Evolutionary conservation across 1,284 basidiomycete genomes (phyloP).

Genomic region (Phellopilus nigrolimitatus): DNA sequence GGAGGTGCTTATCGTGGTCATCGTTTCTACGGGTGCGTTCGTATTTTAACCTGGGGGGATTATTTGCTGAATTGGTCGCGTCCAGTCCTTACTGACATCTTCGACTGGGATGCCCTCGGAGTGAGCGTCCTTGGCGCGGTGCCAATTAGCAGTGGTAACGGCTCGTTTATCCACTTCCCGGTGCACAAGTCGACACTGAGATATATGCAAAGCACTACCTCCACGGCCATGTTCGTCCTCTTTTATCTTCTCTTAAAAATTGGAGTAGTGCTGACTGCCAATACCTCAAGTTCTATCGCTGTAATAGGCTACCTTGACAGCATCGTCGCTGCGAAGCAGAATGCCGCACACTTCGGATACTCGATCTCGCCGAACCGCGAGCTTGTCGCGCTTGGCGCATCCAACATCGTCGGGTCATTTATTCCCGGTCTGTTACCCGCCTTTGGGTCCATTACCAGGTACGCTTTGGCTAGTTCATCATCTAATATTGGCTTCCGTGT

Average conservation of each 20-base stretch:
- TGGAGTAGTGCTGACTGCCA: conserved; percentile 11
- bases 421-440: conserved; percentile 85
- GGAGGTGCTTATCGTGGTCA: conserved; percentile 77
- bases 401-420: conserved; percentile 76
- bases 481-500: too few species aligned
- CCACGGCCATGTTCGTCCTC: conserved; percentile 64
- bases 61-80: background rate
- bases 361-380: conserved; percentile 90
- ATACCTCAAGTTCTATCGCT: conserved; percentile 53
- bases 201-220: conserved; percentile 70
- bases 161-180: conserved; percentile 62
- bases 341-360: conserved; percentile 77
- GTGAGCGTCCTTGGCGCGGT: conserved; percentile 81
- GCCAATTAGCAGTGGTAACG: conserved; percentile 52
- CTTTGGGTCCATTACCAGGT: conserved; percentile 86
- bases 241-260: background rate
- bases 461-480: conserved; percentile 13
- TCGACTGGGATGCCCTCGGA: conserved; percentile 74
- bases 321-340: conserved; percentile 86
- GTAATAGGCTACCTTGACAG: conserved; percentile 78
- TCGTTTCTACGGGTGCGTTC: conserved; percentile 70
- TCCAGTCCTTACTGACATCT: conserved; percentile 64
- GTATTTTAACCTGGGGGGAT: conserved; percentile 4
- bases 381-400: conserved; percentile 79
- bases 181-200: conserved; percentile 53